phyloP scores from a whole-genome alignment of 805 yeast species.

The Candida montana region DNA sequence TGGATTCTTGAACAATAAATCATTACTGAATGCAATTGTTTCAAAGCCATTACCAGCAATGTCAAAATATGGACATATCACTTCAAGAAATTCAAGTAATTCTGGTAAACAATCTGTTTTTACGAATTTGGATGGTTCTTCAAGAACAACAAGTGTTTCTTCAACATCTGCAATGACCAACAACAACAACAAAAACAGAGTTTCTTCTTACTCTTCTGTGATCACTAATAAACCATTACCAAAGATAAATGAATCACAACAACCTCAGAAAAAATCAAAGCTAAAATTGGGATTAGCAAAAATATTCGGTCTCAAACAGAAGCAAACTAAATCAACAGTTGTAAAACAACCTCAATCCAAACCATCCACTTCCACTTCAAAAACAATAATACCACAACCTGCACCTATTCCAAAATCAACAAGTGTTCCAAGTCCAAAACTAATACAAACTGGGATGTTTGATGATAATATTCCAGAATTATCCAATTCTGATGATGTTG shows the following conservation, averaged over 20 bases:
- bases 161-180: too few relatives aligned
- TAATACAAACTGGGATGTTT: slow-evolving; percentile 1
- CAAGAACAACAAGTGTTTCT: not conserved
- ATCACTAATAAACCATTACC: slow-evolving; percentile 19
- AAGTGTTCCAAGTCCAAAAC: not conserved
- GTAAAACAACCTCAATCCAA: too few relatives aligned
- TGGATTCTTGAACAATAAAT: slow-evolving; percentile 10
- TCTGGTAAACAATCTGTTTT: not conserved
- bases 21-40: slow-evolving; percentile 5
- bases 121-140: not conserved
- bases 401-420: not conserved
- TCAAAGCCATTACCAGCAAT: not conserved
- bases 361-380: not conserved
- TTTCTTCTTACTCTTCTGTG: slow-evolving; percentile 18
- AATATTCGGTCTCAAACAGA: slow-evolving; percentile 12
- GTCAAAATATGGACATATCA: too few relatives aligned
- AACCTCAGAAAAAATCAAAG: slow-evolving; percentile 6
- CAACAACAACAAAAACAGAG: slow-evolving; percentile 3
- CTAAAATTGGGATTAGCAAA: slow-evolving; percentile 22
- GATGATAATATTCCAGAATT: slow-evolving; percentile 14
- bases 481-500: slow-evolving; percentile 13
- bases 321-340: too few relatives aligned
- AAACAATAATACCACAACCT: not conserved
- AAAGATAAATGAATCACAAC: slow-evolving; percentile 4
- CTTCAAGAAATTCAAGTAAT: slow-evolving; percentile 12